Evolutionary conservation across 2,329 filamentous ascomycete genomes (phyloP).

Genomic region (Neurospora sp.): DNA sequence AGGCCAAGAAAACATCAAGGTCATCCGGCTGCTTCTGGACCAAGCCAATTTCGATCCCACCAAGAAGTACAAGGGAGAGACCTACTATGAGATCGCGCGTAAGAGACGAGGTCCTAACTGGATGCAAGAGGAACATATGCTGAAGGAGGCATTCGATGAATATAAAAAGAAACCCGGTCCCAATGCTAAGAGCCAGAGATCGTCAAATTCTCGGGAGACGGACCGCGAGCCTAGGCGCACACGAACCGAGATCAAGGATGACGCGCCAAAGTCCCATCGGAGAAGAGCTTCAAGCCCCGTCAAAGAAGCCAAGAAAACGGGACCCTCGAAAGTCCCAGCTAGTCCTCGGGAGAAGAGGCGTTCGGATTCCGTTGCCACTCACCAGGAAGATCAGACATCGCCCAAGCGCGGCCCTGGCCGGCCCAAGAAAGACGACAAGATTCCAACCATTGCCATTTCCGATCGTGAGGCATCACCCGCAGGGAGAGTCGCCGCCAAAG

Average conservation of each 20-base stretch:
- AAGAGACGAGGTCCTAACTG: slow-evolving; percentile 77
- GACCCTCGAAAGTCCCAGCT: slow-evolving; percentile 24
- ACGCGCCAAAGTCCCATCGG: slow-evolving; percentile 31
- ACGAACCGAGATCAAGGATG: slow-evolving; percentile 36
- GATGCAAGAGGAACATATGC: slow-evolving; percentile 74
- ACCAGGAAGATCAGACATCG: slow-evolving; percentile 37
- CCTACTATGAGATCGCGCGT: slow-evolving; percentile 80
- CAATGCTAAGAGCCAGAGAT: slow-evolving; percentile 34
- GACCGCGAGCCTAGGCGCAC: slow-evolving; percentile 34
- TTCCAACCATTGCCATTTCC: slow-evolving; percentile 36
- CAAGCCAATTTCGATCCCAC: slow-evolving; percentile 77
- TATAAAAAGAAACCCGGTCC: slow-evolving; percentile 45
- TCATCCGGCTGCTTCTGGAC: slow-evolving; percentile 69
- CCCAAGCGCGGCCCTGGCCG: slow-evolving; percentile 43
- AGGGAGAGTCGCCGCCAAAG: slow-evolving; percentile 37
- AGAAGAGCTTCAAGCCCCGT: slow-evolving; percentile 40
- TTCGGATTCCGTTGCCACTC: slow-evolving; percentile 31
- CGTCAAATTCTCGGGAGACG: slow-evolving; percentile 34
- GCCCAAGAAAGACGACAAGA: slow-evolving; percentile 45
- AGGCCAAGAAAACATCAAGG: slow-evolving; percentile 75
- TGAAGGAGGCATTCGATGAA: slow-evolving; percentile 67
- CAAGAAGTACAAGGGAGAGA: slow-evolving; percentile 62
- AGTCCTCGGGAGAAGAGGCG: slow-evolving; percentile 42
- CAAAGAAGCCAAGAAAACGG: slow-evolving; percentile 35
- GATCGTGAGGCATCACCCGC: slow-evolving; percentile 45